Evolutionary conservation across 192 early-diverging fungal species (phyloP).

Genomic region (Podila epigama): DNA sequence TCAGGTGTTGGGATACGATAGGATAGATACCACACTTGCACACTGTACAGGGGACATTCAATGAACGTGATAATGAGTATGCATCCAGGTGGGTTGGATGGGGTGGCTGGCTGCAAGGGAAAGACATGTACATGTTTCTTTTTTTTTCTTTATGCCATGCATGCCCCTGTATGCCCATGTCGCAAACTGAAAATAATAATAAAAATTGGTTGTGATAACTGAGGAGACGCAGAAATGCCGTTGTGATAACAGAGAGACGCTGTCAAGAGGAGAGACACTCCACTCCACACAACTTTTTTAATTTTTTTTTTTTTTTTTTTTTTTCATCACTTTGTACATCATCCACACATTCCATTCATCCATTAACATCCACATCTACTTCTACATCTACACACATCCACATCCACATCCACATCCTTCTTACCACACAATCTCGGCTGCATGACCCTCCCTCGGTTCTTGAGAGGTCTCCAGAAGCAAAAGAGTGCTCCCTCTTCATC

Average conservation of each 20-base stretch:
- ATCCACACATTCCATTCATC: not conserved
- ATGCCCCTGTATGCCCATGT: not conserved
- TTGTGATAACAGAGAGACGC: not conserved
- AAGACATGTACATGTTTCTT: too few relatives aligned
- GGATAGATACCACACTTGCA: too few relatives aligned
- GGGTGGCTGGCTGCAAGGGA: too few relatives aligned
- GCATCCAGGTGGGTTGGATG: too few relatives aligned
- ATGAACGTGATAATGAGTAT: too few relatives aligned
- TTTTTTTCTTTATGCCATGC: not conserved
- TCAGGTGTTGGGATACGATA: too few relatives aligned
- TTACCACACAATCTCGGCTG: not conserved
- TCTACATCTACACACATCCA: not conserved
- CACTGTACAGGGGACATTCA: too few relatives aligned
- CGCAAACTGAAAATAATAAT: too few relatives aligned
- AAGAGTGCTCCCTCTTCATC: not conserved
- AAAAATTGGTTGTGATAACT: not conserved
- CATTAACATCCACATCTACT: not conserved
- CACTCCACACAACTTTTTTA: too few relatives aligned
- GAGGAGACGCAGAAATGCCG: not conserved
- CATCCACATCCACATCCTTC: not conserved
- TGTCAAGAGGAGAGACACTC: not conserved
- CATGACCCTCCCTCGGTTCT: constrained; percentile 43
- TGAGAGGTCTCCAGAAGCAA: constrained; percentile 26
- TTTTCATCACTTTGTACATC: not conserved
- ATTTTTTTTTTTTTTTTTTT: too few relatives aligned